These are phyloP conservation scores for Aspergillus hancockii DNA, from an alignment of 495 filamentous ascomycete species.

Conservation along the genomic window DNA sequence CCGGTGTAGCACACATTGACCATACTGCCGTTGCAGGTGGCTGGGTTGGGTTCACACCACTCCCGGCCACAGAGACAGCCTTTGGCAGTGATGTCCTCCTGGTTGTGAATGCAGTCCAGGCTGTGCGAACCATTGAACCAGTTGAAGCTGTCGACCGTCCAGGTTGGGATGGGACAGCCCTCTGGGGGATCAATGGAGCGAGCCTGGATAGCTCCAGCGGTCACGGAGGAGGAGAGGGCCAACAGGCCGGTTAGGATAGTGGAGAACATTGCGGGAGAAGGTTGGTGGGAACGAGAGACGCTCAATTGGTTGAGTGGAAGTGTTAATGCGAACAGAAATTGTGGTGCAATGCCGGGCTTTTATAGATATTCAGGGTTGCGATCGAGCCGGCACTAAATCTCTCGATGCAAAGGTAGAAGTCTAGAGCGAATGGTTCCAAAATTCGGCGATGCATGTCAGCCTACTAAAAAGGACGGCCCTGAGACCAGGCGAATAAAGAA, in stretches of 20 bases:
- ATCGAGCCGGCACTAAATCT: neutral
- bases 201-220: neutral
- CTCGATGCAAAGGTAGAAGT: neutral
- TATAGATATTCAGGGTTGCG: neutral
- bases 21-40: conserved; percentile 34
- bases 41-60: conserved; percentile 32
- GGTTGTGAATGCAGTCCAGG: conserved; percentile 40
- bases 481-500: neutral
- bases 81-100: conserved; percentile 28
- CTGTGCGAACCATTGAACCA: conserved; percentile 39
- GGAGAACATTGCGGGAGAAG: neutral
- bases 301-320: neutral
- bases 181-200: conserved; percentile 33
- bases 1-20: conserved; percentile 38
- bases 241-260: conserved; percentile 10
- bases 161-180: conserved; percentile 36
- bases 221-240: conserved; percentile 9
- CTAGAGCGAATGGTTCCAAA: neutral
- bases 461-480: neutral
- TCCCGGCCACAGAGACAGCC: conserved; percentile 29
- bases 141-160: conserved; percentile 31
- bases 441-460: neutral
- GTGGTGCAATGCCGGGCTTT: neutral
- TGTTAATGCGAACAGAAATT: neutral
- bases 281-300: neutral